Evolutionary conservation across 2,329 filamentous ascomycete genomes (phyloP).

Genomic region (Ampelomyces quisqualis): DNA sequence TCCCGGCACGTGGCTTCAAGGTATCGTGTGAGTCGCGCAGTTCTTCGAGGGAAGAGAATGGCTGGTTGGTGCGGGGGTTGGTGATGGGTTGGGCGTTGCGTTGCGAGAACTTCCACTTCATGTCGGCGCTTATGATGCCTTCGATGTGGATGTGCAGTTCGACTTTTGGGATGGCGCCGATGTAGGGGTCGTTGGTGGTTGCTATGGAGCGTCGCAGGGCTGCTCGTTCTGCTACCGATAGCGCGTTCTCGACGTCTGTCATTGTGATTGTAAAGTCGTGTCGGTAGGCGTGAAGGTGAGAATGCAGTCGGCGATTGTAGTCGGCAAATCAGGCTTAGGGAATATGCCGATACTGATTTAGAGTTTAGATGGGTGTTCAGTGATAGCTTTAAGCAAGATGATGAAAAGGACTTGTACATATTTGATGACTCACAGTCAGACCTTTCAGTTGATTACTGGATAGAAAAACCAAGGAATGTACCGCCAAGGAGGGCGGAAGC

Average conservation of each 20-base stretch:
- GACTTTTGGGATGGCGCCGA: conserved; percentile 41
- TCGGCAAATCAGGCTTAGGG: not conserved
- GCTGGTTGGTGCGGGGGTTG: conserved; percentile 1
- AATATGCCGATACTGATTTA: not conserved
- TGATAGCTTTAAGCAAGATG: not conserved
- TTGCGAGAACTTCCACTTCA: conserved; percentile 47
- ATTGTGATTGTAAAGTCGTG: conserved; percentile 2
- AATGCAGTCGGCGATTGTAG: not conserved
- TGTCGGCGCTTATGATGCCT: conserved; percentile 46
- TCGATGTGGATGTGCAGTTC: conserved; percentile 54
- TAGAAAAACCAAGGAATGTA: conserved; percentile 6
- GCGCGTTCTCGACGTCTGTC: conserved; percentile 12
- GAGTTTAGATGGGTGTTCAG: not conserved
- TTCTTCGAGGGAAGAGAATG: conserved; percentile 3
- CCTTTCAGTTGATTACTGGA: conserved; percentile 3
- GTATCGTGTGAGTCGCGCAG: conserved; percentile 38
- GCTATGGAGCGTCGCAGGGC: conserved; percentile 4
- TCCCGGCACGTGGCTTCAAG: conserved; percentile 4
- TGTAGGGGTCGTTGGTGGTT: conserved; percentile 6
- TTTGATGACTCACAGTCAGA: conserved; percentile 1
- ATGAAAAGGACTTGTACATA: not conserved
- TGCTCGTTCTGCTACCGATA: conserved; percentile 8
- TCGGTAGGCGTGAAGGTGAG: not conserved
- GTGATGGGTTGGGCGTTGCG: conserved; percentile 33
- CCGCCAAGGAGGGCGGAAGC: not conserved